Conservation (phyloP, 768 basidiomycete species). For the Kwoniella sp. region DNA sequence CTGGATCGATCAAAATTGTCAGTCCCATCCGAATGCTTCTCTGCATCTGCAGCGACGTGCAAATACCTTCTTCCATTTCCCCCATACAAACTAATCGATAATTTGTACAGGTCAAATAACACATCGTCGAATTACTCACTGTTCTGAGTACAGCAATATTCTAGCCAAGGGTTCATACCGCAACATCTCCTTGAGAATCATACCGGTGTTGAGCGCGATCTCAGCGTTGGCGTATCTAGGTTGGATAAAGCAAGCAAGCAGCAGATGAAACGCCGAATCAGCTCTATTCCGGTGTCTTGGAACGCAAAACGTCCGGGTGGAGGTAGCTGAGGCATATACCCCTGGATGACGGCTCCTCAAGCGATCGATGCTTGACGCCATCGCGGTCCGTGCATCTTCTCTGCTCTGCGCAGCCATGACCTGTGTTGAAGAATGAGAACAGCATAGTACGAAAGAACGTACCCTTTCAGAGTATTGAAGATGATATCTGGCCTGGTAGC, state of each 20-base stretch:
- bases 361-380: neutral
- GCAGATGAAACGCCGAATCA: slow-evolving; percentile 8
- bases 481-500: slow-evolving; percentile 69
- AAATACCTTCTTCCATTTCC: no score
- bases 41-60: no score
- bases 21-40: no score
- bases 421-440: neutral
- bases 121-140: slow-evolving; percentile 63
- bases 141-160: slow-evolving; percentile 86
- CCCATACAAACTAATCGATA: no score
- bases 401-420: no score
- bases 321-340: no score
- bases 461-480: slow-evolving; percentile 79
- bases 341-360: neutral
- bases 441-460: neutral
- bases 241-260: neutral
- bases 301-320: no score
- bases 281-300: neutral
- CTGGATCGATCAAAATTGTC: slow-evolving; percentile 62
- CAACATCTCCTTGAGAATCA: slow-evolving; percentile 97
- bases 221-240: slow-evolving; percentile 88
- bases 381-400: neutral
- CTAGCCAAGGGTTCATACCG: slow-evolving; percentile 87
- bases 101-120: neutral
- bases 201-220: slow-evolving; percentile 93